Evolutionary conservation across 2,329 filamentous ascomycete genomes (phyloP).

Genomic region (Clarireedia hainanense): DNA sequence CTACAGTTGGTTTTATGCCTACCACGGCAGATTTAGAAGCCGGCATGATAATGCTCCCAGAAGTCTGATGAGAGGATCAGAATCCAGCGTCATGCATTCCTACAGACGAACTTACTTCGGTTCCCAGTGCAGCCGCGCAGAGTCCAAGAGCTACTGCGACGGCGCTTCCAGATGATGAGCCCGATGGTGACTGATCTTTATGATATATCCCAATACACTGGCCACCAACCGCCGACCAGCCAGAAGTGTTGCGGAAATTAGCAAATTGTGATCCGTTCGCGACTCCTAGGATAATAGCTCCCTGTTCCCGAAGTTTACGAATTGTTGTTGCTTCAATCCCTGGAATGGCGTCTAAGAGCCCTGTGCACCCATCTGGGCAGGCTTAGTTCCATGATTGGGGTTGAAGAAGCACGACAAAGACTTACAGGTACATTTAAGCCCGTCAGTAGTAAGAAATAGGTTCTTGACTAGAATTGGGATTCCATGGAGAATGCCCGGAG

Average conservation of each 20-base stretch:
- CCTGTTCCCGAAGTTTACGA: slow-evolving; percentile 7
- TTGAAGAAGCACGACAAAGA: not conserved
- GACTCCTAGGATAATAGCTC: slow-evolving; percentile 12
- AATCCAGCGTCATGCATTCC: not conserved
- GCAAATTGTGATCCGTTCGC: slow-evolving; percentile 43
- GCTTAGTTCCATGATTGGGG: not conserved
- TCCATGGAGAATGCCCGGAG: slow-evolving; percentile 40
- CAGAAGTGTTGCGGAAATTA: slow-evolving; percentile 45
- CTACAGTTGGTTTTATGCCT: slow-evolving; percentile 59
- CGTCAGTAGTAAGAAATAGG: slow-evolving; percentile 52
- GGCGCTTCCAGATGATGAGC: slow-evolving; percentile 11
- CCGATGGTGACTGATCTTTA: slow-evolving; percentile 5
- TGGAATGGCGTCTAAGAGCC: slow-evolving; percentile 43
- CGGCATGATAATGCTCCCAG: slow-evolving; percentile 54
- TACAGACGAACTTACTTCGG: slow-evolving; percentile 38
- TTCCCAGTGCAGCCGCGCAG: slow-evolving; percentile 37
- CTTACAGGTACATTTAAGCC: slow-evolving; percentile 44
- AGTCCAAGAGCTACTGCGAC: slow-evolving; percentile 7
- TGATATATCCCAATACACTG: slow-evolving; percentile 51
- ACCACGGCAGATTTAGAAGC: slow-evolving; percentile 48
- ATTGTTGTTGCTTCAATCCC: slow-evolving; percentile 44
- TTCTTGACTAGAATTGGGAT: slow-evolving; percentile 52
- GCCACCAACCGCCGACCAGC: slow-evolving; percentile 56
- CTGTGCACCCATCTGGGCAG: slow-evolving; percentile 28
- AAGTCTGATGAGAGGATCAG: slow-evolving; percentile 25